Base-by-base conservation (phyloP, 176 grass and related monocot species). In the Chrysopogon serrulatus region DNA sequence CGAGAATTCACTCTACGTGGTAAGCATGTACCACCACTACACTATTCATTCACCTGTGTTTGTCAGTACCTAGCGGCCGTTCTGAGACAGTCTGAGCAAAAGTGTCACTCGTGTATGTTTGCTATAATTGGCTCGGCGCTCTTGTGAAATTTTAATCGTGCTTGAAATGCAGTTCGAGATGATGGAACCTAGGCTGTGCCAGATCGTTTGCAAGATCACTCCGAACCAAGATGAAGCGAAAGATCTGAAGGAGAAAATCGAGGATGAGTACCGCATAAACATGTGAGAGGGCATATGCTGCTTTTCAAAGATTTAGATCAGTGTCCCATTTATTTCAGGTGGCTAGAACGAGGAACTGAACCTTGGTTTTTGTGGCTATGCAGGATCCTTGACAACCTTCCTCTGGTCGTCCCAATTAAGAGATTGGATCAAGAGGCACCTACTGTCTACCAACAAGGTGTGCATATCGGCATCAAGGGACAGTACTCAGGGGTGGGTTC, bases 371-470 rank as follows among this genome's bases (percentile, higher is more conserved):
- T 81, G 14, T 54, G 88, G 9, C 28, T 49, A 67, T 67, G 32
- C 79, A 93, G 95, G 95, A 95, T 98, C 61, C 92, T 95, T 68
- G 95, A 98, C 63, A 98, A 95, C 82, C 90, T 98, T 86, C 92
- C 96, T 61, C 62, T 95, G 64, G 91, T 98, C 3, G 89, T 93
- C 42, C 91, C 92, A 36, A 61, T 91, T 24, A 93, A 74, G 84
- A 93, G 91, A 43, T 10, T 79, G 81, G 90, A 93, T 91, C 85
- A 88, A 9, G 88, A 95, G 43, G 79, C 41, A n/a, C 76, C 81
- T 42, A 66, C 75, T 5, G 39, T 91, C 13, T 98, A 98, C 79
- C 91, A 98, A 44, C 92, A 85, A 32, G 92, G 92, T 12, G 92
- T 93, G 68, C 95, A 95, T 77, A 79, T 98, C 61, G 96, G 96